Percentiles rank a stretch among this genome's conserved stretches.
phyloP scores from a whole-genome alignment of 768 basidiomycete species.

The Suillus clintonianus region DNA sequence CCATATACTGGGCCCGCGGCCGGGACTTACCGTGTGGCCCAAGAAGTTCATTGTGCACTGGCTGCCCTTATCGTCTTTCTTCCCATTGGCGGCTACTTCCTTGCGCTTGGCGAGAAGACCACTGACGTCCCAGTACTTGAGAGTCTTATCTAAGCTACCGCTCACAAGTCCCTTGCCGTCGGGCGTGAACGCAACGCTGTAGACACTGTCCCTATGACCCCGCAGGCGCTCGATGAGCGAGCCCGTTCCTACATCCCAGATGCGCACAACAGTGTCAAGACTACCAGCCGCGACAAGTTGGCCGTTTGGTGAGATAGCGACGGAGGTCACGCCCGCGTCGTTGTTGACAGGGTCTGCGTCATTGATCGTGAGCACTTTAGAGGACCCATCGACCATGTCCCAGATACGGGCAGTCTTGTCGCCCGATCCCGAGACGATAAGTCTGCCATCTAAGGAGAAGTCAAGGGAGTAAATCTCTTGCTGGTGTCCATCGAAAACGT shows the following conservation, averaged over 20 bases:
- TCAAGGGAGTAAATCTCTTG: conserved; percentile 38
- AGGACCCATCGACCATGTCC: conserved; percentile 32
- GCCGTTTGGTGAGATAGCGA: conserved; percentile 32
- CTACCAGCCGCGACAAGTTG: conserved; percentile 52
- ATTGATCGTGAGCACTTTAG: conserved; percentile 33
- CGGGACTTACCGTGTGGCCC: conserved; percentile 27
- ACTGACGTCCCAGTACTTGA: conserved; percentile 49
- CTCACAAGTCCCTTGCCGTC: conserved; percentile 23
- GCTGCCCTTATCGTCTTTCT: conserved; percentile 25
- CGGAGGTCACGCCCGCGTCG: conserved; percentile 22
- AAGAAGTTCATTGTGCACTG: conserved; percentile 29
- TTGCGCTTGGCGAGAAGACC: conserved; percentile 25
- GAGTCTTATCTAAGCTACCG: conserved; percentile 29
- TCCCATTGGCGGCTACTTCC: conserved; percentile 39
- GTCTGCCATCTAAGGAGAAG: conserved; percentile 35
- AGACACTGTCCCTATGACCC: conserved; percentile 33
- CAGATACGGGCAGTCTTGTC: conserved; percentile 39
- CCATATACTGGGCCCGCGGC: neutral
- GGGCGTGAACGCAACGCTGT: conserved; percentile 32
- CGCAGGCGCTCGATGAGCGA: conserved; percentile 20
- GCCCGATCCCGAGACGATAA: conserved; percentile 37
- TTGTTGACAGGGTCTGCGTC: conserved; percentile 20
- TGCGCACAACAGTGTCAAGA: conserved; percentile 52
- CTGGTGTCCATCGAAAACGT: conserved; percentile 32
- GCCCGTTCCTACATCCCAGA: conserved; percentile 51